These are phyloP conservation scores for Hypoxylon lenormandii DNA, from an alignment of 495 filamentous ascomycete genomes.

Conservation along the genomic window DNA sequence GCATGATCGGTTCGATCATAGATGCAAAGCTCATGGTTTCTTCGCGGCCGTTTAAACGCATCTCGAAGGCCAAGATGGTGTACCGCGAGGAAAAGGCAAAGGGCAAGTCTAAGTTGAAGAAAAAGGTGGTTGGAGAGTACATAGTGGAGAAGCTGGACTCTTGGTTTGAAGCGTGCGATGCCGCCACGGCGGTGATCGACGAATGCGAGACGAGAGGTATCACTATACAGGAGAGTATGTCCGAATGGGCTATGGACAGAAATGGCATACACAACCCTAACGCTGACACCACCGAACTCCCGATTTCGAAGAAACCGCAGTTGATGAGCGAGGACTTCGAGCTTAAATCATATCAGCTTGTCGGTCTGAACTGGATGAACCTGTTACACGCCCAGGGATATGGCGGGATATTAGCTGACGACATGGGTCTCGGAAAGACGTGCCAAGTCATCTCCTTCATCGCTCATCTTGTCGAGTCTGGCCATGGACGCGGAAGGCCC, in stretches of 20 bases:
- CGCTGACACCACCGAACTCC: slow-evolving; percentile 43
- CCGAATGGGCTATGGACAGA: slow-evolving; percentile 42
- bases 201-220: slow-evolving; percentile 48
- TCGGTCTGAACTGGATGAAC: slow-evolving; percentile 92
- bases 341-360: slow-evolving; percentile 92
- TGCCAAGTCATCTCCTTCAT: slow-evolving; percentile 95
- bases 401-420: slow-evolving; percentile 92
- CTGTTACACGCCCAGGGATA: slow-evolving; percentile 80
- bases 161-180: slow-evolving; percentile 49
- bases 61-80: slow-evolving; percentile 74
- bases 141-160: slow-evolving; percentile 52
- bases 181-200: slow-evolving; percentile 44
- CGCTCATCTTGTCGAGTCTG: slow-evolving; percentile 77
- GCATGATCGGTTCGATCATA: slow-evolving; percentile 78
- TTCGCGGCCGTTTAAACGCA: slow-evolving; percentile 73
- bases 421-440: slow-evolving; percentile 98
- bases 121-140: slow-evolving; percentile 54
- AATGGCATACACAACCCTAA: slow-evolving; percentile 39
- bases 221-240: slow-evolving; percentile 33
- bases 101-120: slow-evolving; percentile 55
- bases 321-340: slow-evolving; percentile 76
- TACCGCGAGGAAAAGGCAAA: slow-evolving; percentile 55
- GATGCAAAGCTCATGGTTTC: slow-evolving; percentile 73
- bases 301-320: slow-evolving; percentile 73
- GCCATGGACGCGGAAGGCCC: slow-evolving; percentile 63